Conservation (phyloP, 495 filamentous ascomycete species). For the Amphirosellinia nigrospora region DNA sequence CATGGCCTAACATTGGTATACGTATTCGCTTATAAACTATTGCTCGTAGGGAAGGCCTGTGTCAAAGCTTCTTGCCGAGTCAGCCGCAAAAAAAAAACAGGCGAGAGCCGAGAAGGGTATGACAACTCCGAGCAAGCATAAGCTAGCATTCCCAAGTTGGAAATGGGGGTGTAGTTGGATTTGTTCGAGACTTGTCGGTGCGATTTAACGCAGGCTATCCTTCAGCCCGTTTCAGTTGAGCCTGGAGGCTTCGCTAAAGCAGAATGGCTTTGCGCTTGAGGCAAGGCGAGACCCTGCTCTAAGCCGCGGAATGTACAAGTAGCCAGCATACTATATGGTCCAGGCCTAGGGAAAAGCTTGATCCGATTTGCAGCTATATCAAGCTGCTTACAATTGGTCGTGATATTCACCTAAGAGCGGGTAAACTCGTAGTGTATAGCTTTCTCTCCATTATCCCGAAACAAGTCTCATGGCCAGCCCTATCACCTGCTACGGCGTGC, state of each 20-base stretch:
- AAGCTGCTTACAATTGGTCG: neutral
- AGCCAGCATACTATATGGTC: constrained; percentile 1
- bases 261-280: constrained; percentile 2
- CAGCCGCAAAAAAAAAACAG: constrained; percentile 19
- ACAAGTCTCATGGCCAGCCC: neutral
- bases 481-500: neutral
- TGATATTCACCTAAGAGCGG: neutral
- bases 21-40: constrained; percentile 8
- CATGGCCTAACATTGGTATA: neutral
- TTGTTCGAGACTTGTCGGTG: constrained; percentile 10
- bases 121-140: neutral
- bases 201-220: neutral
- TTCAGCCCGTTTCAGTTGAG: neutral
- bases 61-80: neutral
- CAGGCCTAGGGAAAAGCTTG: neutral
- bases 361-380: constrained; percentile 11
- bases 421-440: neutral
- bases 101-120: constrained; percentile 9
- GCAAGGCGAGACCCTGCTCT: constrained; percentile 14
- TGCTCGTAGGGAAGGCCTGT: neutral
- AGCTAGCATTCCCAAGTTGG: constrained; percentile 9
- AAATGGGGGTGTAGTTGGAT: constrained; percentile 8
- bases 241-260: constrained; percentile 4
- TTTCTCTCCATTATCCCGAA: neutral
- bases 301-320: neutral